These are phyloP conservation scores for Lactarius quietus DNA, from an alignment of 768 basidiomycete genomes.

Conservation along the genomic window DNA sequence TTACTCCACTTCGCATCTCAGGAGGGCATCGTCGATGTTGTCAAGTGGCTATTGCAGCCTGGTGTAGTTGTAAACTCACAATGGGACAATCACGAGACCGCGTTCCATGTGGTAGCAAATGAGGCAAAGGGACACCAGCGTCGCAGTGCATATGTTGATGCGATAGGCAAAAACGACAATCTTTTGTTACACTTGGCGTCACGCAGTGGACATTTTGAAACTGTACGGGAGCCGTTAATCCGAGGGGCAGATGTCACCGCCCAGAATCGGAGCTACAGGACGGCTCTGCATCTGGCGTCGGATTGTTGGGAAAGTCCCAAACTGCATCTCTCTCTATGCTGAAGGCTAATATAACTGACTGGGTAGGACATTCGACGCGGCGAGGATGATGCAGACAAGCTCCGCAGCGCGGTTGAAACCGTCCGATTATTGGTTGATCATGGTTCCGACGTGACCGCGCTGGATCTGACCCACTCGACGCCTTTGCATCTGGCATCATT, in stretches of 20 bases:
- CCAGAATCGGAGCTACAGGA: rapidly evolving
- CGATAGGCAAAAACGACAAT: rapidly evolving
- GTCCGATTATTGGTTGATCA: no score
- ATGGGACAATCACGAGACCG: not conserved
- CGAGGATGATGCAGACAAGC: no score
- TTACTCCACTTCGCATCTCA: not conserved
- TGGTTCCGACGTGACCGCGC: no score
- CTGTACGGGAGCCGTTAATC: not conserved
- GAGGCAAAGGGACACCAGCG: not conserved
- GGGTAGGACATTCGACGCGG: no score
- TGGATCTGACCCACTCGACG: no score
- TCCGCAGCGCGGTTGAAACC: not conserved
- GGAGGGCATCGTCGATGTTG: not conserved
- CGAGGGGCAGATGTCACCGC: not conserved
- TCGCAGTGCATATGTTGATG: not conserved
- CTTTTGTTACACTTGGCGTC: not conserved
- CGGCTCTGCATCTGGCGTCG: not conserved
- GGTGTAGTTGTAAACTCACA: not conserved
- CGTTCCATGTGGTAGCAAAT: not conserved
- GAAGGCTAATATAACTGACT: no score
- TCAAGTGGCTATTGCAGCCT: not conserved
- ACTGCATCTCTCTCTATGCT: no score
- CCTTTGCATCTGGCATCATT: no score
- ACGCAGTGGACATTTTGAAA: not conserved
- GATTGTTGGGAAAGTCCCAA: no score